Evolutionary conservation across 208 protist genomes (phyloP).

Genomic region (Leishmania turanica): DNA sequence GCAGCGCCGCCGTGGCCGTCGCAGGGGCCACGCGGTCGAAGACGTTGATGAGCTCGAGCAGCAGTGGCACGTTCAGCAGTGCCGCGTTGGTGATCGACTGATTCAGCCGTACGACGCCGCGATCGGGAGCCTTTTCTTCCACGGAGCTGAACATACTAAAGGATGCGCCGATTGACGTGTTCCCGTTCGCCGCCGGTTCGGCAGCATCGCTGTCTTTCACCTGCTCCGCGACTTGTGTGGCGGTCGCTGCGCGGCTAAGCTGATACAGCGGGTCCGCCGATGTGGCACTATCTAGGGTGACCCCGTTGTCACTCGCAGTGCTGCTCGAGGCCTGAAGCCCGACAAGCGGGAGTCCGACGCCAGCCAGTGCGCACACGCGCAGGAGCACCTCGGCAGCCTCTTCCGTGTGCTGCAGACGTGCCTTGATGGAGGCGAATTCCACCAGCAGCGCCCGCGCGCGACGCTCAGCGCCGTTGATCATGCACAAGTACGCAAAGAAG

Average conservation of each 20-base stretch:
- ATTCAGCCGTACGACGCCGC: conserved; percentile 26
- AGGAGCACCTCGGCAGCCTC: conserved; percentile 34
- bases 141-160: conserved; percentile 24
- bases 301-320: not conserved
- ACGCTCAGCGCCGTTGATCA: conserved; percentile 55
- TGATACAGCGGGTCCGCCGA: conserved; percentile 33
- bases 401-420: conserved; percentile 22
- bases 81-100: conserved; percentile 30
- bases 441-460: conserved; percentile 55
- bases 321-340: conserved; percentile 11
- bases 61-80: conserved; percentile 50
- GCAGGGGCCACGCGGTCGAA: conserved; percentile 39
- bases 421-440: conserved; percentile 36
- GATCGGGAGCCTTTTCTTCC: conserved; percentile 31
- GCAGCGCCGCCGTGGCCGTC: conserved; percentile 34
- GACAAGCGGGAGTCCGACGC: conserved; percentile 32
- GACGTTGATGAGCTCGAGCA: conserved; percentile 66
- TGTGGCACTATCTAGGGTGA: not conserved
- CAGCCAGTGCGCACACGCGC: conserved; percentile 39
- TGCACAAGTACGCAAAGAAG: conserved; percentile 54
- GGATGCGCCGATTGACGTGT: not conserved
- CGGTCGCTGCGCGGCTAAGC: conserved; percentile 21
- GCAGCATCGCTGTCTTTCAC: not conserved
- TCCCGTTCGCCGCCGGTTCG: not conserved
- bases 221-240: not conserved